Evolutionary conservation across 2,329 filamentous ascomycete species (phyloP).

Genomic region (Monilinia fructigena): DNA sequence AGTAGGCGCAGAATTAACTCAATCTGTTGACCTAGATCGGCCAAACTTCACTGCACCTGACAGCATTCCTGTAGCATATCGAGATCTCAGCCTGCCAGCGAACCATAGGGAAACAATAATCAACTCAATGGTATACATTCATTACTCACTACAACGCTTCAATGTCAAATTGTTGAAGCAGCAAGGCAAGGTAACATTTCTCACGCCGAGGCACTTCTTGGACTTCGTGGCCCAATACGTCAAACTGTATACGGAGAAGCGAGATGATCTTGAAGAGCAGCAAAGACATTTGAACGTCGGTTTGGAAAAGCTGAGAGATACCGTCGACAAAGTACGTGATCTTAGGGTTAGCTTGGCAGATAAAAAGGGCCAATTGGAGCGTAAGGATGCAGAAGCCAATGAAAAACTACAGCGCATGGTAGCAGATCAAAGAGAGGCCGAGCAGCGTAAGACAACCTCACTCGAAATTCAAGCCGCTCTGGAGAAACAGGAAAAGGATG

Average conservation of each 20-base stretch:
- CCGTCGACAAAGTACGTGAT: constrained; percentile 94
- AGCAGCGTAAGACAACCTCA: constrained; percentile 84
- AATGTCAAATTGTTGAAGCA: constrained; percentile 86
- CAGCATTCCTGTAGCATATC: constrained; percentile 88
- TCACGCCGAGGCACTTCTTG: constrained; percentile 94
- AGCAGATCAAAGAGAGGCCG: constrained; percentile 89
- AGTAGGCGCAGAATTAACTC: constrained; percentile 90
- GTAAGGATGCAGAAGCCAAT: constrained; percentile 92
- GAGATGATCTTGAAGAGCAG: constrained; percentile 96
- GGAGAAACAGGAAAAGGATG: constrained; percentile 85
- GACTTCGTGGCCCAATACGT: constrained; percentile 99
- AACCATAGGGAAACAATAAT: constrained; percentile 89
- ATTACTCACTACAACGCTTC: constrained; percentile 89
- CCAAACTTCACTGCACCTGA: constrained; percentile 83
- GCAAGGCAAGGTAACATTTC: constrained; percentile 86
- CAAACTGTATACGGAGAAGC: constrained; percentile 95
- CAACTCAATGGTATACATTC: constrained; percentile 98
- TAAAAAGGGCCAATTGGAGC: constrained; percentile 90
- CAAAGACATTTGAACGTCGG: constrained; percentile 97
- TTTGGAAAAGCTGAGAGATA: constrained; percentile 94
- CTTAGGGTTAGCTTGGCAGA: constrained; percentile 85
- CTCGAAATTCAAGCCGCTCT: constrained; percentile 84
- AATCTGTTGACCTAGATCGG: constrained; percentile 92
- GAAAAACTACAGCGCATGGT: constrained; percentile 98
- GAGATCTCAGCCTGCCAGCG: constrained; percentile 78